A percentile compares a stretch with the other conserved stretches of the same genome.
Conservation (phyloP, 495 filamentous ascomycete species). For the Penicillium argentinense region DNA sequence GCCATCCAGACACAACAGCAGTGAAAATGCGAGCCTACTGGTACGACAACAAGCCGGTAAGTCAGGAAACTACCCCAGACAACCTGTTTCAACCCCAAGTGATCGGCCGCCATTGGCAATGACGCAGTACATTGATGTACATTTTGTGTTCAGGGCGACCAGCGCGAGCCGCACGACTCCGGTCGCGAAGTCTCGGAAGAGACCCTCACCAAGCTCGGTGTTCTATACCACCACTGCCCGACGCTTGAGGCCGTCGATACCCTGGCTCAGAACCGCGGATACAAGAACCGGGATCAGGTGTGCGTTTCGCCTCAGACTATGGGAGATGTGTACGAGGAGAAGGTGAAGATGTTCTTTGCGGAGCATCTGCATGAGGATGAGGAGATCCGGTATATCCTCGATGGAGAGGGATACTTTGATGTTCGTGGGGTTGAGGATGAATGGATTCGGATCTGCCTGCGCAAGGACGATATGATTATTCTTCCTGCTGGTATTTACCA, state of each 20-base stretch:
- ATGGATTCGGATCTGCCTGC: slow-evolving; percentile 83
- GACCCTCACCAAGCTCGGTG: slow-evolving; percentile 71
- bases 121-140: slow-evolving; percentile 17
- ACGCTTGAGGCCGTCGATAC: slow-evolving; percentile 63
- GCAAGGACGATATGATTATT: slow-evolving; percentile 75
- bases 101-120: too few relatives aligned
- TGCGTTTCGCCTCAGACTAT: slow-evolving; percentile 83
- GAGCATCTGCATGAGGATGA: slow-evolving; percentile 99
- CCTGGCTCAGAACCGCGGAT: slow-evolving; percentile 72
- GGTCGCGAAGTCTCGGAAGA: slow-evolving; percentile 58
- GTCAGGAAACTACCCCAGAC: slow-evolving; percentile 18
- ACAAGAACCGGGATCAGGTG: slow-evolving; percentile 95
- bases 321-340: slow-evolving; percentile 78
- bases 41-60: slow-evolving; percentile 77
- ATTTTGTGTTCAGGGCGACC: slow-evolving; percentile 70
- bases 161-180: slow-evolving; percentile 86
- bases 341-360: slow-evolving; percentile 88
- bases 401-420: slow-evolving; percentile 91
- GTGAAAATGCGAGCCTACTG: slow-evolving; percentile 81
- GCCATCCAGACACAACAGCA: too few relatives aligned
- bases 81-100: too few relatives aligned
- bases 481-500: slow-evolving; percentile 97
- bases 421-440: slow-evolving; percentile 69
- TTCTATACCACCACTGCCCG: slow-evolving; percentile 71
- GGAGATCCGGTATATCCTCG: slow-evolving; percentile 96